Percentiles rank a stretch among this genome's conserved stretches.
phyloP scores from a whole-genome alignment of 805 yeast species.

The Allodekkera sacchari region DNA sequence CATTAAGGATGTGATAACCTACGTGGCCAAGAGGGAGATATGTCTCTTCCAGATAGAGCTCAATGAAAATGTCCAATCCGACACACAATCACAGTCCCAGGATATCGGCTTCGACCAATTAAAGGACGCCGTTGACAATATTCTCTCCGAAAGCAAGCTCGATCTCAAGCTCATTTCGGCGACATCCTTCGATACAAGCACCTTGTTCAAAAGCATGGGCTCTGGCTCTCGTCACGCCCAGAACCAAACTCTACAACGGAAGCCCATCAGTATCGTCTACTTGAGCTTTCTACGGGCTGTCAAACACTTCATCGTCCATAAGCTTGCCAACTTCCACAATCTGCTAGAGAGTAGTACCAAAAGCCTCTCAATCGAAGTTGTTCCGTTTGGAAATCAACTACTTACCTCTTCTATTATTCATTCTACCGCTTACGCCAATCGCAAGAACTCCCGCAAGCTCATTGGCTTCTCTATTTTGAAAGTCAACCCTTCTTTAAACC shows the following conservation, averaged over 20 bases:
- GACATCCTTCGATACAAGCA: slow-evolving; percentile 19
- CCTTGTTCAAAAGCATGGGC: slow-evolving; percentile 13
- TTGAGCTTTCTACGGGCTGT: slow-evolving; percentile 43
- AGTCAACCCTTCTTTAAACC: slow-evolving; percentile 40
- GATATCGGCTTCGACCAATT: slow-evolving; percentile 21
- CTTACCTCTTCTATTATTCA: slow-evolving; percentile 20
- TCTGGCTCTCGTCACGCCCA: slow-evolving; percentile 5
- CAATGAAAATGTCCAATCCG: slow-evolving; percentile 7
- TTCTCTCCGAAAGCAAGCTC: slow-evolving; percentile 19
- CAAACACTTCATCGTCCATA: slow-evolving; percentile 29
- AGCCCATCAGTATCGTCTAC: slow-evolving; percentile 27
- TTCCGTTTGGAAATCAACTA: slow-evolving; percentile 46
- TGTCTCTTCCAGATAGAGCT: slow-evolving; percentile 23
- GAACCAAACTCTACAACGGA: slow-evolving; percentile 9
- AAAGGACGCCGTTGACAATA: slow-evolving; percentile 24
- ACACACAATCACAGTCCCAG: slow-evolving; percentile 2
- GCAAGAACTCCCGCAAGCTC: slow-evolving; percentile 5
- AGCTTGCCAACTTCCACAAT: slow-evolving; percentile 13
- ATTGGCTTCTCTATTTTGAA: slow-evolving; percentile 26
- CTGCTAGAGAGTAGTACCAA: slow-evolving; percentile 13
- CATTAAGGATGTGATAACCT: slow-evolving; percentile 21
- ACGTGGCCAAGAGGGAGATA: slow-evolving; percentile 23
- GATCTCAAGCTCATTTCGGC: slow-evolving; percentile 19
- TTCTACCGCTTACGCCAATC: slow-evolving; percentile 3
- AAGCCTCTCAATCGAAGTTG: slow-evolving; percentile 25